Conservation (phyloP, 805 yeast genomes). For the Metschnikowia kunwiensis region DNA sequence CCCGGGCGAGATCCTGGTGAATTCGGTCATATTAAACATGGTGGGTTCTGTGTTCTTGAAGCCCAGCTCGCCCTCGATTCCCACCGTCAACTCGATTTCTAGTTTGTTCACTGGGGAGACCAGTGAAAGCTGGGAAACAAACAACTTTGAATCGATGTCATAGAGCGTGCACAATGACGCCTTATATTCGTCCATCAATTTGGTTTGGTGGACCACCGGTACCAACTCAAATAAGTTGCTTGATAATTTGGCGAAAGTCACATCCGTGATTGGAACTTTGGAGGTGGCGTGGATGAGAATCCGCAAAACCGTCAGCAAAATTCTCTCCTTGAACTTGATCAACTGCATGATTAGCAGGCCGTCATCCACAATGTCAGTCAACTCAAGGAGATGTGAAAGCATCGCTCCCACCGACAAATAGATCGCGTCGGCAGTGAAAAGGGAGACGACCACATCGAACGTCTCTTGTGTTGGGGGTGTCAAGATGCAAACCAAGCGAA, state of each 20-base stretch:
- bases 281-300: conserved; percentile 27
- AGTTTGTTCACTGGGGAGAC: conserved; percentile 23
- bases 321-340: conserved; percentile 29
- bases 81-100: conserved; percentile 34
- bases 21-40: conserved; percentile 22
- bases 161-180: conserved; percentile 27
- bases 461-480: conserved; percentile 21
- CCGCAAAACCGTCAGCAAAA: conserved; percentile 27
- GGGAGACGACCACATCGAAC: conserved; percentile 22
- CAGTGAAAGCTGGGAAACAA: conserved; percentile 25
- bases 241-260: conserved; percentile 25
- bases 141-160: conserved; percentile 27
- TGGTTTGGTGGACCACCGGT: conserved; percentile 31
- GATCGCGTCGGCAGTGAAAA: conserved; percentile 26
- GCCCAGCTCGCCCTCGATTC: conserved; percentile 25
- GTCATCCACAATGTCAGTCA: conserved; percentile 29
- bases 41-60: conserved; percentile 13
- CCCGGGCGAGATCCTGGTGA: conserved; percentile 30
- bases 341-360: conserved; percentile 37
- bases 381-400: conserved; percentile 30
- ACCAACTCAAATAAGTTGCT: conserved; percentile 31
- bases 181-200: conserved; percentile 23
- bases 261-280: conserved; percentile 35
- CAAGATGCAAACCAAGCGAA: conserved; percentile 30
- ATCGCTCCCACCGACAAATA: conserved; percentile 28